phyloP scores from a whole-genome alignment of 2,329 filamentous ascomycete species.

The Dactylellina leptospora region DNA sequence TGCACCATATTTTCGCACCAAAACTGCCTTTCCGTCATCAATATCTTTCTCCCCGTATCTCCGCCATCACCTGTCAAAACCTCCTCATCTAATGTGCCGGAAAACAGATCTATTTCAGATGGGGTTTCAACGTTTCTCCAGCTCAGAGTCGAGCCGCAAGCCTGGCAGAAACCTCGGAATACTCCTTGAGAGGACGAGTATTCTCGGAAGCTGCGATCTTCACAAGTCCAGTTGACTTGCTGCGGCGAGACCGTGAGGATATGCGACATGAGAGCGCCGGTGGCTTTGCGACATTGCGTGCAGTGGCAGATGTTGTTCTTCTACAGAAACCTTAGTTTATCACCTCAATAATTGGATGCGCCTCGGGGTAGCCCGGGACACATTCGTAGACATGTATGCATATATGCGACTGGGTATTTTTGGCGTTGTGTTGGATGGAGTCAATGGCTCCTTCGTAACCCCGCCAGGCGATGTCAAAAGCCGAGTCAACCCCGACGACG shows the following conservation, averaged over 20 bases:
- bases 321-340: not conserved
- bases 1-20: conserved; percentile 63
- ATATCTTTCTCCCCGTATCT: conserved; percentile 61
- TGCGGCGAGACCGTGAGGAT: conserved; percentile 60
- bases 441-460: too few species aligned
- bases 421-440: too few species aligned
- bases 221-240: conserved; percentile 60
- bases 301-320: conserved; percentile 66
- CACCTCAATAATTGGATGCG: too few species aligned
- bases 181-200: conserved; percentile 62
- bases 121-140: conserved; percentile 59
- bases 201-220: conserved; percentile 50
- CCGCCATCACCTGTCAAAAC: conserved; percentile 47
- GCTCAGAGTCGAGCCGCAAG: conserved; percentile 63
- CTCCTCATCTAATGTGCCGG: conserved; percentile 56
- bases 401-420: too few species aligned
- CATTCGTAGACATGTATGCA: too few species aligned
- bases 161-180: conserved; percentile 64
- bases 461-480: too few species aligned
- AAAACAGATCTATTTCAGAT: conserved; percentile 53
- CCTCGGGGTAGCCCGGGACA: too few species aligned
- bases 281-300: conserved; percentile 66
- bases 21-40: conserved; percentile 60
- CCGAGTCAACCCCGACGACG: too few species aligned
- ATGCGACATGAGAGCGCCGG: conserved; percentile 63